A percentile compares a stretch with the other conserved stretches of the same genome.
These are phyloP conservation scores for Coffea canephora DNA, from an alignment of 257 asterid genomes.

Conservation along the genomic window DNA sequence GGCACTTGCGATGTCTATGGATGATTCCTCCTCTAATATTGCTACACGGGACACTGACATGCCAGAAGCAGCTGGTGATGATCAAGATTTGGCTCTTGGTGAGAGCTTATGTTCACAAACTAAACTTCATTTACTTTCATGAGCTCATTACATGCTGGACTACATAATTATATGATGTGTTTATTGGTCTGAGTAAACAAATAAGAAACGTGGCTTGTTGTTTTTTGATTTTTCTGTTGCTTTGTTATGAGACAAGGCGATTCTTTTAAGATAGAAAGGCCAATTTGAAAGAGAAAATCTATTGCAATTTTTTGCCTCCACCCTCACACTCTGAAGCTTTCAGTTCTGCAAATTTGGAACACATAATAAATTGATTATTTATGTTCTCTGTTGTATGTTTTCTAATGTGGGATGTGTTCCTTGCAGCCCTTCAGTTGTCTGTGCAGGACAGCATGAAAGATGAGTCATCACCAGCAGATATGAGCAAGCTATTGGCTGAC, in stretches of 20 bases:
- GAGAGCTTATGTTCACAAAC: constrained; percentile 12
- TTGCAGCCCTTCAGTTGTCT: constrained; percentile 91
- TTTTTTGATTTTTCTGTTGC: background rate
- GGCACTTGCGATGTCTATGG: constrained; percentile 99
- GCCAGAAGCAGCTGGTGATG: constrained; percentile 93
- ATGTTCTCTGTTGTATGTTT: background rate
- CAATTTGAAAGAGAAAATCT: background rate
- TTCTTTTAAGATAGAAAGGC: background rate
- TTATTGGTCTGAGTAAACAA: background rate
- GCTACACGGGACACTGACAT: constrained; percentile 82
- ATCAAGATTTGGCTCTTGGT: constrained; percentile 95
- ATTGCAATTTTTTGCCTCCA: background rate
- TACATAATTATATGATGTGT: background rate
- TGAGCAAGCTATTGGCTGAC: constrained; percentile 74
- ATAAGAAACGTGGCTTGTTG: background rate
- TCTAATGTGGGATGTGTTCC: constrained; percentile 12
- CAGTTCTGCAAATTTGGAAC: background rate
- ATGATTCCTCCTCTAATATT: constrained; percentile 64
- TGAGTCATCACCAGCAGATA: constrained; percentile 55
- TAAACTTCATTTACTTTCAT: background rate
- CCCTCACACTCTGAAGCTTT: background rate
- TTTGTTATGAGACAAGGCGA: background rate
- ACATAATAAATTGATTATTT: background rate
- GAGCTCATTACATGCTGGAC: background rate
- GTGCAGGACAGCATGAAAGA: constrained; percentile 73